These are phyloP conservation scores for Phycomyces nitens DNA, from an alignment of 192 early-diverging fungal genomes.

Conservation along the genomic window DNA sequence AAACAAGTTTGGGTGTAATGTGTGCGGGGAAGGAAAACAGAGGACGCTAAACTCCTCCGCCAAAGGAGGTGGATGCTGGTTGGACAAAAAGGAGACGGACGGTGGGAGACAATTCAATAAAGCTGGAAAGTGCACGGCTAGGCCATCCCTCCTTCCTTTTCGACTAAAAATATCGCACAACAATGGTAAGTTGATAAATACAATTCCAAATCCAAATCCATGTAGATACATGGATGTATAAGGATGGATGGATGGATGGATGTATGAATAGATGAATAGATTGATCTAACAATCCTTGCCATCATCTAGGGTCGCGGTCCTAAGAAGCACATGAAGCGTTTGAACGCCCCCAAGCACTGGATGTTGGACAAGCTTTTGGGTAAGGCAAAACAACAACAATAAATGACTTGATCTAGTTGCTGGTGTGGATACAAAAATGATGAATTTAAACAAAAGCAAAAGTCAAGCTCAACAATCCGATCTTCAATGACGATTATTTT, in stretches of 20 bases:
- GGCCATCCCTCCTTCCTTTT: conserved; percentile 13
- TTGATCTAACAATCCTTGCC: background rate
- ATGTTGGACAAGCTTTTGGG: conserved; percentile 99
- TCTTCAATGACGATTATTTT: conserved; percentile 2
- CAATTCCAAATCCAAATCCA: background rate
- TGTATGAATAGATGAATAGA: conserved; percentile 17
- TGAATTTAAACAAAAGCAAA: background rate
- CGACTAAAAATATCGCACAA: conserved; percentile 18
- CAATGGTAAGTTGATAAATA: conserved; percentile 12
- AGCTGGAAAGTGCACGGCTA: background rate
- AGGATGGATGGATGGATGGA: conserved; percentile 24
- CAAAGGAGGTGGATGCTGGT: background rate
- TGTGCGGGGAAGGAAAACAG: background rate
- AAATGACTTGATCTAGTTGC: background rate
- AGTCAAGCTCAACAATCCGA: conserved; percentile 24
- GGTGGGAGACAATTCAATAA: background rate
- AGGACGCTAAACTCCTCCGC: background rate
- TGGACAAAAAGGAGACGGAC: too few relatives aligned
- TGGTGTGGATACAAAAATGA: background rate
- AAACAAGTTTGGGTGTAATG: background rate
- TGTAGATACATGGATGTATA: background rate
- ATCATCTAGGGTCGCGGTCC: conserved; percentile 82
- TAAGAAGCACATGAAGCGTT: conserved; percentile 99
- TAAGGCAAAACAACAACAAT: conserved; percentile 28
- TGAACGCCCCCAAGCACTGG: conserved; percentile 99